A percentile compares a stretch with the other conserved stretches of the same genome.
Evolutionary conservation across 768 basidiomycete species (phyloP).

Genomic region (Kwoniella sp.): DNA sequence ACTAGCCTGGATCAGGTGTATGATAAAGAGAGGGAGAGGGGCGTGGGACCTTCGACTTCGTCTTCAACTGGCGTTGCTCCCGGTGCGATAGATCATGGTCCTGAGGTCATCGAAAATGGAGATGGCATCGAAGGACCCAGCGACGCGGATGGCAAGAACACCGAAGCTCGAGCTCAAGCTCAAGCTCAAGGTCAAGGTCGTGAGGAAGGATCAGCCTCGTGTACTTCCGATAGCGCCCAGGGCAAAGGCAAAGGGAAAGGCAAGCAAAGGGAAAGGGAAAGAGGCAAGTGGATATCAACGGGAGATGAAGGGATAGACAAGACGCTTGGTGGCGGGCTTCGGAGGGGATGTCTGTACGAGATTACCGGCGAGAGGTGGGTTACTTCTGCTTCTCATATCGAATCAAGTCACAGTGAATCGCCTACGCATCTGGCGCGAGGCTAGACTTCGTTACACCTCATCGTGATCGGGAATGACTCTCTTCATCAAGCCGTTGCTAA

Average conservation of each 20-base stretch:
- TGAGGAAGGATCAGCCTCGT: too few relatives aligned
- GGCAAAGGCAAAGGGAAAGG: slow-evolving; percentile 9
- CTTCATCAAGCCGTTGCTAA: slow-evolving; percentile 8
- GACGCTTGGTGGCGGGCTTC: slow-evolving; percentile 75
- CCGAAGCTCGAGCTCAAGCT: too few relatives aligned
- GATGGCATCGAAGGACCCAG: too few relatives aligned
- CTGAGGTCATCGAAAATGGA: too few relatives aligned
- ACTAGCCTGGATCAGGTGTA: slow-evolving; percentile 21
- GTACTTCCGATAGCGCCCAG: neutral
- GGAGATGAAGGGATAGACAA: slow-evolving; percentile 73
- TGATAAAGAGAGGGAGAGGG: slow-evolving; percentile 5
- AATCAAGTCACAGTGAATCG: neutral
- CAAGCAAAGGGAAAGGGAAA: slow-evolving; percentile 35
- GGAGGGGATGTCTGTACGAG: slow-evolving; percentile 81
- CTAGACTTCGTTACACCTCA: neutral
- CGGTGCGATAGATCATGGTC: too few relatives aligned
- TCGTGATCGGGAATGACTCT: neutral
- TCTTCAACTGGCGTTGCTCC: neutral
- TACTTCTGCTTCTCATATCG: neutral
- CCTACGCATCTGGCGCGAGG: too few relatives aligned
- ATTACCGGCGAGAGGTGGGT: slow-evolving; percentile 82
- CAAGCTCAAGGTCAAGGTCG: too few relatives aligned
- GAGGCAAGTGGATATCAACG: slow-evolving; percentile 65
- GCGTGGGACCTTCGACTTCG: slow-evolving; percentile 4
- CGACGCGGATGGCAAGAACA: too few relatives aligned